Base-by-base conservation (phyloP, 1,139 yeast genomes). In the Zygoascus hellenicus region DNA sequence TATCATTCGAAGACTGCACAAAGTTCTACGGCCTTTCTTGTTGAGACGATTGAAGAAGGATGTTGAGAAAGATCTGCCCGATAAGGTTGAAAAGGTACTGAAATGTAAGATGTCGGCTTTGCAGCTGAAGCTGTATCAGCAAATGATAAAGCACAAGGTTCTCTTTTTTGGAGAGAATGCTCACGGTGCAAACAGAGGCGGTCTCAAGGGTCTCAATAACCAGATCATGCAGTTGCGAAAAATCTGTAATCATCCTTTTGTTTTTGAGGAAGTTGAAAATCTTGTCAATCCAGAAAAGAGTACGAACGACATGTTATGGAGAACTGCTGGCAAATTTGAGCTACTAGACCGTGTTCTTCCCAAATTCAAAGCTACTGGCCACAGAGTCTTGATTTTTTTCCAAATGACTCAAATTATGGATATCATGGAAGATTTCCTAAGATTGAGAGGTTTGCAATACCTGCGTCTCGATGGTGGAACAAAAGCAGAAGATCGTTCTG, bases 321-420 rank as follows among this genome's bases (percentile, higher is more conserved):
- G 98, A 66, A 79, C 80, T 13, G 79, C 94, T 48, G 98, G 97
- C 59, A 92, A 92, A 59, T 92, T 92, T 66, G 98, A 92, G 65
- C 71, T 92, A 47, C 70, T 92, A 58, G 97, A 90, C 63, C 76
- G 96, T 51, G 77, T 92, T 30, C 70, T 92, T 57, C 96, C 96
- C 5, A 92, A 92, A 61, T 88, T 92, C 67, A 78, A 81, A 58
- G 83, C 78, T 0, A 75, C 88, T 9, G 95, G 95, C 4, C 97
- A 92, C 64, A 78, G 96, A 58, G 95, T 90, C 3, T 75, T 92
- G 63, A 83, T 92, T 71, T 92, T 92, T 64, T 92, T 92, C 72
- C 98, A 92, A 68, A 92, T 92, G 98, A 92, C 98, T 1, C 96
- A 88, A 63, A 89, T 92, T 50, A 92, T 92, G 97, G 96, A 89